Evolutionary conservation across 1,284 basidiomycete species (phyloP).

Genomic region (Thelephora terrestris): DNA sequence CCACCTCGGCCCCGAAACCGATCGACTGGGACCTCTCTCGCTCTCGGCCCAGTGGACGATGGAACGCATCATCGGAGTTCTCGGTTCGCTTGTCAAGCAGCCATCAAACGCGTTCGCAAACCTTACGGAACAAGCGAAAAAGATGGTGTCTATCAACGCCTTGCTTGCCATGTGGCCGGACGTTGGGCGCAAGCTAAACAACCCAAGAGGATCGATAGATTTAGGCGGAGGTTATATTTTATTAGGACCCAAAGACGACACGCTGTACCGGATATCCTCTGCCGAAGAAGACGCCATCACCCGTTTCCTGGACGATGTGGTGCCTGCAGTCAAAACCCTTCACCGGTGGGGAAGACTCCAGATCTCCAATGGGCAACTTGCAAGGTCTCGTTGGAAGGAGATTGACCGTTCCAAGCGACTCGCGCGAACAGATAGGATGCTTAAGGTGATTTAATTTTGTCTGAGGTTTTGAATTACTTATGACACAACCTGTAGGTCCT

Average conservation of each 20-base stretch:
- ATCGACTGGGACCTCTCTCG: slow-evolving; percentile 16
- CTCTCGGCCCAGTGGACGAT: slow-evolving; percentile 16
- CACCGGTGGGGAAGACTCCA: slow-evolving; percentile 17
- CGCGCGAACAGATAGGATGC: slow-evolving; percentile 13
- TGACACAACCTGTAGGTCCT: slow-evolving; percentile 4
- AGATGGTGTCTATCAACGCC: slow-evolving; percentile 11
- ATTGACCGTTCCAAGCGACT: neutral
- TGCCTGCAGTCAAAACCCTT: neutral
- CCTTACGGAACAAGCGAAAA: slow-evolving; percentile 11
- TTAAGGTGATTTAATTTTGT: slow-evolving; percentile 14
- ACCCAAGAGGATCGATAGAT: neutral
- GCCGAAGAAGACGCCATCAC: neutral
- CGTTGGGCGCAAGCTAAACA: slow-evolving; percentile 2
- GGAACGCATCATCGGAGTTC: slow-evolving; percentile 17
- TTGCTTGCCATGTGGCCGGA: slow-evolving; percentile 12
- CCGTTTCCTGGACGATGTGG: neutral
- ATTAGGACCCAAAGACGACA: slow-evolving; percentile 1
- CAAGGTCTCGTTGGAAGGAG: slow-evolving; percentile 18
- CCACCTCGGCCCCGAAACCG: slow-evolving; percentile 18
- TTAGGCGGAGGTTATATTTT: slow-evolving; percentile 4
- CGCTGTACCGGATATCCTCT: neutral
- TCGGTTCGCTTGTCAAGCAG: slow-evolving; percentile 14
- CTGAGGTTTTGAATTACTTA: no score
- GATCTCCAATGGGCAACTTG: slow-evolving; percentile 22
- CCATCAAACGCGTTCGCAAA: slow-evolving; percentile 16